These are phyloP conservation scores for Pseudevernia furfuracea DNA, from an alignment of 495 filamentous ascomycete genomes.

Conservation along the genomic window DNA sequence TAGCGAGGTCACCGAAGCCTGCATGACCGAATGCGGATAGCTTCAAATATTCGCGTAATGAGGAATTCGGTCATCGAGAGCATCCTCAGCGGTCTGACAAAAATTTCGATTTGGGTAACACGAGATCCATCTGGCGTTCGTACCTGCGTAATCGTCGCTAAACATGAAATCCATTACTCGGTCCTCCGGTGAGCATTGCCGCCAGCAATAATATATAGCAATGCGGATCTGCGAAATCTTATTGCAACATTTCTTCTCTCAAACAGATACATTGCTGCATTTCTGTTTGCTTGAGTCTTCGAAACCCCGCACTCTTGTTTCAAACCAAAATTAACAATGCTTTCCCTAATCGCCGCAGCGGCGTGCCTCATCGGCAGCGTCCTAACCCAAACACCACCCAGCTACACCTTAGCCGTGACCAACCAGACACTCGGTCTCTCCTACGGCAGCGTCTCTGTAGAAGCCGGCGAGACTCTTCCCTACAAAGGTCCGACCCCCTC, in stretches of 20 bases:
- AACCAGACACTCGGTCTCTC: slow-evolving; percentile 14
- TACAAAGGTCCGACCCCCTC: not conserved
- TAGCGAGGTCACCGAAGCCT: slow-evolving; percentile 8
- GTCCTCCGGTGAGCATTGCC: not conserved
- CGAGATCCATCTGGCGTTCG: not conserved
- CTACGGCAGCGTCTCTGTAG: slow-evolving; percentile 8
- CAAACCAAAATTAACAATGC: not conserved
- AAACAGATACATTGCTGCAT: not conserved
- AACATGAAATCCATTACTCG: not conserved
- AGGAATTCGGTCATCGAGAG: slow-evolving; percentile 1
- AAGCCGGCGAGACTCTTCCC: slow-evolving; percentile 5
- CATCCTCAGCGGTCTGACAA: too few species aligned
- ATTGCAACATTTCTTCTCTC: too few species aligned
- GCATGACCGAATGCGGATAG: slow-evolving; percentile 12
- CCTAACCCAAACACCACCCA: slow-evolving; percentile 8
- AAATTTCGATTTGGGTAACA: not conserved
- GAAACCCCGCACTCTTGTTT: not conserved
- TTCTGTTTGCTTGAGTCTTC: not conserved
- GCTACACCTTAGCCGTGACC: slow-evolving; percentile 8
- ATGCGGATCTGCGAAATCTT: not conserved
- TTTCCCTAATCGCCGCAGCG: slow-evolving; percentile 9
- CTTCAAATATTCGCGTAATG: not conserved
- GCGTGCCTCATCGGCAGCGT: slow-evolving; percentile 7
- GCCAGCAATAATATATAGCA: not conserved
- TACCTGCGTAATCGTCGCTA: not conserved